Percentiles rank a stretch among this genome's conserved stretches.
Evolutionary conservation across 352 stramenopile species (phyloP).

Genomic region (Pythium aquatile): DNA sequence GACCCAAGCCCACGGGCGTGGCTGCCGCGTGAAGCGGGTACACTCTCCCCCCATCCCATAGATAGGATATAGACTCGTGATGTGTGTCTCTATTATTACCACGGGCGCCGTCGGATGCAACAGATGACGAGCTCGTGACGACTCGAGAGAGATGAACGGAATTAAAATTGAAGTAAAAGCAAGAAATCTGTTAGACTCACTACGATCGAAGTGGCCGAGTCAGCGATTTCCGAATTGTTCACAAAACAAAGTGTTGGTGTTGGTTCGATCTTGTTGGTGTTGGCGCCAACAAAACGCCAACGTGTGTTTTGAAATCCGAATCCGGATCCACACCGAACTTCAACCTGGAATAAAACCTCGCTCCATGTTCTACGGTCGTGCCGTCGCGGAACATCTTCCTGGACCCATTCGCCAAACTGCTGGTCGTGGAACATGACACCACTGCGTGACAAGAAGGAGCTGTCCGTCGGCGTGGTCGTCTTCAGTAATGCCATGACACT

Average conservation of each 20-base stretch:
- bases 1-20: slow-evolving; percentile 18
- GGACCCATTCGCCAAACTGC: background rate
- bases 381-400: background rate
- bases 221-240: slow-evolving; percentile 5
- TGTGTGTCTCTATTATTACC: slow-evolving; percentile 24
- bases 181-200: slow-evolving; percentile 21
- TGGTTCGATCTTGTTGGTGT: background rate
- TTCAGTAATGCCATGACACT: slow-evolving; percentile 53
- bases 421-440: background rate
- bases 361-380: background rate
- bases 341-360: background rate
- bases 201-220: slow-evolving; percentile 18
- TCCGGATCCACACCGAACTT: background rate
- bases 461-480: slow-evolving; percentile 53
- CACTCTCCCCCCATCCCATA: slow-evolving; percentile 7
- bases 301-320: background rate
- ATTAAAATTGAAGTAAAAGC: slow-evolving; percentile 20
- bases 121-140: slow-evolving; percentile 6
- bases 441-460: slow-evolving; percentile 7
- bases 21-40: slow-evolving; percentile 9
- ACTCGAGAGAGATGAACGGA: slow-evolving; percentile 5
- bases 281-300: background rate
- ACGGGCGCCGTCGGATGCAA: background rate
- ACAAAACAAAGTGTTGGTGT: background rate
- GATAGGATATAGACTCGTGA: slow-evolving; percentile 23